Conservation (phyloP, 2,329 filamentous ascomycete species). For the Trichoderma lentiforme region DNA sequence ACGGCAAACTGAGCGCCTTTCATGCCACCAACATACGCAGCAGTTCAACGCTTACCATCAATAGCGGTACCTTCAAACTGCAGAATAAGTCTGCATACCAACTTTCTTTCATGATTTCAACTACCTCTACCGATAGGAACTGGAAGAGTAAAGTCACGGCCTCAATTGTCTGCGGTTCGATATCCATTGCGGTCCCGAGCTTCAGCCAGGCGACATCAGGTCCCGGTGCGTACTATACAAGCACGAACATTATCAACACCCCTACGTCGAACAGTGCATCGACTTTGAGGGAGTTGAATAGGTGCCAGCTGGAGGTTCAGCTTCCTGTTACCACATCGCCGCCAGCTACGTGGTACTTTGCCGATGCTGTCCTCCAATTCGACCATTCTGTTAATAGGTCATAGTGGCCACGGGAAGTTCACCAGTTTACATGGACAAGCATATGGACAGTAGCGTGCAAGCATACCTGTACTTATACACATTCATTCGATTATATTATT, state of each 20-base stretch:
- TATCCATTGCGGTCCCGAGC: neutral
- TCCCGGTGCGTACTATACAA: neutral
- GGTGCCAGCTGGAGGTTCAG: neutral
- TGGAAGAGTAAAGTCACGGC: neutral
- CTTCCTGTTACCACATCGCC: neutral
- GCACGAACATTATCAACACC: neutral
- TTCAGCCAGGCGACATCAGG: neutral
- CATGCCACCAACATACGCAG: neutral
- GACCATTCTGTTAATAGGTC: neutral
- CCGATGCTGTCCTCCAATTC: neutral
- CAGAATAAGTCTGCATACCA: neutral
- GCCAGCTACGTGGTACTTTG: neutral
- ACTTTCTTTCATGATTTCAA: neutral
- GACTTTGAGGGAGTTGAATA: neutral
- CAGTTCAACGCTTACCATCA: neutral
- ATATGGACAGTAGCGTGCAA: neutral
- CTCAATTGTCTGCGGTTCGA: neutral
- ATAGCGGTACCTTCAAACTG: neutral
- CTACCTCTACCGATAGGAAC: neutral
- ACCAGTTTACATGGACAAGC: neutral
- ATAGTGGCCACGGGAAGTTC: neutral
- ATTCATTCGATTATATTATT: neutral
- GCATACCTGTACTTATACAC: neutral
- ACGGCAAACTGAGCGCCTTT: neutral
- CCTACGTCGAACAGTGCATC: neutral